Conservation (phyloP, 139 green algal genomes). For the Chlorella sp. region DNA sequence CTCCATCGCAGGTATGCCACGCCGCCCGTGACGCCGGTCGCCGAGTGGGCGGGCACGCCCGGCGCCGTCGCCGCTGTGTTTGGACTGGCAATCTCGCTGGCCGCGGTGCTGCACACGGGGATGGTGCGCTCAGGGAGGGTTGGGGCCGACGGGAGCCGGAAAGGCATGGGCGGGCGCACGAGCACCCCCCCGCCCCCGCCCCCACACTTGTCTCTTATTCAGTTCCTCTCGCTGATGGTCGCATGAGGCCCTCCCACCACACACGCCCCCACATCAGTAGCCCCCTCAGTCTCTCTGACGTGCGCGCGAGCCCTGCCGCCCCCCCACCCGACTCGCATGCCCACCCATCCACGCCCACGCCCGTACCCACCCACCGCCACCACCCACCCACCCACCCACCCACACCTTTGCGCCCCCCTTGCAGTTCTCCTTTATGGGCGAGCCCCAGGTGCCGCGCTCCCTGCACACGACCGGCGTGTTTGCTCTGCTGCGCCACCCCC, state of each 20-base stretch:
- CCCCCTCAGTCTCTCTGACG: background rate
- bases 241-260: background rate
- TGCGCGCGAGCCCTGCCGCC: background rate
- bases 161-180: no score
- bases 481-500: conserved; percentile 39
- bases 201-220: background rate
- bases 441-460: conserved; percentile 18
- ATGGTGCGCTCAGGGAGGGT: background rate
- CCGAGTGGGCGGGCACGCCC: conserved; percentile 22
- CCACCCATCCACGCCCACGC: no score
- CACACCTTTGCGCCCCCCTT: no score
- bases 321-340: background rate
- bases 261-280: background rate
- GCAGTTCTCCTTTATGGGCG: conserved; percentile 38
- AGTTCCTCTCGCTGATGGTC: no score
- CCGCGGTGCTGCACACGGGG: conserved; percentile 20
- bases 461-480: conserved; percentile 34
- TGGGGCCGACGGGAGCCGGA: background rate
- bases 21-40: conserved; percentile 6
- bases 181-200: no score
- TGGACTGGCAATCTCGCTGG: conserved; percentile 18
- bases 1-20: no score
- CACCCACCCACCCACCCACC: no score
- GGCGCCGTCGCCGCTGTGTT: conserved; percentile 32
- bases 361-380: no score